Evolutionary conservation across 1,284 basidiomycete genomes (phyloP), one percentile per base, ranked within the genome.

Genomic region (Cryptococcus amylolentus): DNA sequence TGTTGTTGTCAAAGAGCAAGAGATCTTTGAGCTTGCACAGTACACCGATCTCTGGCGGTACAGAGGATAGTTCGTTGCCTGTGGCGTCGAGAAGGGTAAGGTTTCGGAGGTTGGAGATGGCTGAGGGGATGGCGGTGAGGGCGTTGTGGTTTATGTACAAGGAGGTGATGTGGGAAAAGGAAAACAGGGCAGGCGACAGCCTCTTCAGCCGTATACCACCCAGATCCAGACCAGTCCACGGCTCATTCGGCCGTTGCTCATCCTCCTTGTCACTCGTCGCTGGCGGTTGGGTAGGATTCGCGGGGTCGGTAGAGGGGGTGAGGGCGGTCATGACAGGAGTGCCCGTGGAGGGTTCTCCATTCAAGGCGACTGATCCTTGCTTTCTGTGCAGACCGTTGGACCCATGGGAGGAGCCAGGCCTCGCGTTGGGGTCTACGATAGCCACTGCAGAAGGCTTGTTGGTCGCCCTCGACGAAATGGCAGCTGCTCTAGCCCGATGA

Each of bases 61-160:
- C 79, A 4, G 84, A 79, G 16, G 82, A 77, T 52, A 99, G 84
- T 68, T 84, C 86, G 77, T 99, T 99, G 54, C 87, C 88, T 0
- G 94, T 96, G 35, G 94, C 83, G 79, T 99, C 96, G 47, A 99
- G 84, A 16, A 95, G 80, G 61, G 92, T 89, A 47, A 99, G 82
- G 70, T 94, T 88, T 44, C 86, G 85, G 56, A 99, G 84, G 66
- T 85, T 86, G 53, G 88, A 82, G 63, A 99, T 91, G 73, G 89
- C 85, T 10, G 89, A 83, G 4, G 95, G 92, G 48, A 99, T 80
- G 64, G 83, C 78, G 16, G 86, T 82, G 55, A 99, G 83, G 38
- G 86, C 82, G 72, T 99, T 99, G 81, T 98, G 95, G 70, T 98
- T 98, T 78, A 99, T 89, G 78, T 96, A 98, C 54, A 99, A 85